phyloP scores from a whole-genome alignment of 1,284 basidiomycete genomes.

The Irpex sp. region DNA sequence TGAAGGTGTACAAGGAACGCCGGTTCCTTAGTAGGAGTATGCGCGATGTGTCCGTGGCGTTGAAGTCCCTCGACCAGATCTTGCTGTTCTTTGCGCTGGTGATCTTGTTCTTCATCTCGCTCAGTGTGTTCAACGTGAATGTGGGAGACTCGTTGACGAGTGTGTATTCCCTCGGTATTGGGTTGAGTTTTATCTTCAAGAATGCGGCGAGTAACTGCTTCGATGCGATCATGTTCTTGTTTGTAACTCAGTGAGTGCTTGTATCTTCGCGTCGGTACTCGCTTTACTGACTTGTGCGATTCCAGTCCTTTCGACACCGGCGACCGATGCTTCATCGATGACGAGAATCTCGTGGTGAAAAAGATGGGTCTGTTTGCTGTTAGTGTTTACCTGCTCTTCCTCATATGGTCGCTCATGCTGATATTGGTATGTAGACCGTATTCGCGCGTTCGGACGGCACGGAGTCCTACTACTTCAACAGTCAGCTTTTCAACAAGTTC shows the following conservation, averaged over 20 bases:
- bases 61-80: slow-evolving; percentile 57
- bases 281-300: no score
- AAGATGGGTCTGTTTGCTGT: slow-evolving; percentile 72
- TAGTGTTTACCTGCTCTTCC: slow-evolving; percentile 13
- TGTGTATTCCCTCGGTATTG: slow-evolving; percentile 62
- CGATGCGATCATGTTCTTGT: slow-evolving; percentile 74
- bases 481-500: slow-evolving; percentile 64
- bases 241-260: slow-evolving; percentile 64
- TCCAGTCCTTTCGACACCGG: slow-evolving; percentile 71
- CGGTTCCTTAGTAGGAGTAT: slow-evolving; percentile 65
- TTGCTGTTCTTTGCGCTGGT: slow-evolving; percentile 56
- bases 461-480: slow-evolving; percentile 75
- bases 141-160: slow-evolving; percentile 58
- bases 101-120: slow-evolving; percentile 65
- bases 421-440: slow-evolving; percentile 40
- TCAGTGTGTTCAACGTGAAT: slow-evolving; percentile 65
- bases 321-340: slow-evolving; percentile 66
- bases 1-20: slow-evolving; percentile 74
- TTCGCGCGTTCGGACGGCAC: slow-evolving; percentile 65
- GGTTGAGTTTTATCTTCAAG: slow-evolving; percentile 74
- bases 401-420: not conserved
- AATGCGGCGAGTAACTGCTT: slow-evolving; percentile 63
- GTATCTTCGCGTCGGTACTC: no score
- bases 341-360: slow-evolving; percentile 68
- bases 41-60: slow-evolving; percentile 63